Conservation (phyloP, 192 early-diverging fungal genomes). For the Rhizophagus prolifer region DNA sequence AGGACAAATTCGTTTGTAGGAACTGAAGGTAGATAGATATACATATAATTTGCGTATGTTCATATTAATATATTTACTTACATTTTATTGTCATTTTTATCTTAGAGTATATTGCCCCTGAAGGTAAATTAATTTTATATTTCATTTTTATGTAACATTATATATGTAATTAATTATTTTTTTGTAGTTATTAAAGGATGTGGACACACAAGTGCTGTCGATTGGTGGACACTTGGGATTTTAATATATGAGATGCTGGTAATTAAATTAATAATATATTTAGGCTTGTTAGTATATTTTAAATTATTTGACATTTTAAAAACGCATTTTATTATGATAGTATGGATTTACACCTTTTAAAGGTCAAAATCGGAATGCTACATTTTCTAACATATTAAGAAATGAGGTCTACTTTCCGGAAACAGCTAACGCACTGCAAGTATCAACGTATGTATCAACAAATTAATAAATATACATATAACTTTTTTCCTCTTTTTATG, state of each 20-base stretch:
- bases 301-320: not conserved
- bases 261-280: constrained; percentile 25
- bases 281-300: not conserved
- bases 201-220: constrained; percentile 91
- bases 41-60: not conserved
- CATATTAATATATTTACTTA: not conserved
- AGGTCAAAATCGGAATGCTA: constrained; percentile 81
- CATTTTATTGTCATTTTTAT: not conserved
- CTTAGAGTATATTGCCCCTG: constrained; percentile 96
- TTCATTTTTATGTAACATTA: not conserved
- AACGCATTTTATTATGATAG: constrained; percentile 29
- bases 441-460: constrained; percentile 20
- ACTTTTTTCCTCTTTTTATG: constrained; percentile 4
- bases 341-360: constrained; percentile 98
- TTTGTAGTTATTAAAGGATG: constrained; percentile 82
- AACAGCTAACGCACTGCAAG: constrained; percentile 27
- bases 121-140: constrained; percentile 38
- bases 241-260: constrained; percentile 97
- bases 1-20: constrained; percentile 98
- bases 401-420: constrained; percentile 77
- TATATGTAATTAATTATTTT: not conserved
- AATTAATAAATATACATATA: too few species aligned
- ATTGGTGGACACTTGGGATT: constrained; percentile 99
- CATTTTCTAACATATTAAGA: constrained; percentile 86
- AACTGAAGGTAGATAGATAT: constrained; percentile 67